phyloP scores from a whole-genome alignment of 345 rosid species.

The Noccaea caerulescens region DNA sequence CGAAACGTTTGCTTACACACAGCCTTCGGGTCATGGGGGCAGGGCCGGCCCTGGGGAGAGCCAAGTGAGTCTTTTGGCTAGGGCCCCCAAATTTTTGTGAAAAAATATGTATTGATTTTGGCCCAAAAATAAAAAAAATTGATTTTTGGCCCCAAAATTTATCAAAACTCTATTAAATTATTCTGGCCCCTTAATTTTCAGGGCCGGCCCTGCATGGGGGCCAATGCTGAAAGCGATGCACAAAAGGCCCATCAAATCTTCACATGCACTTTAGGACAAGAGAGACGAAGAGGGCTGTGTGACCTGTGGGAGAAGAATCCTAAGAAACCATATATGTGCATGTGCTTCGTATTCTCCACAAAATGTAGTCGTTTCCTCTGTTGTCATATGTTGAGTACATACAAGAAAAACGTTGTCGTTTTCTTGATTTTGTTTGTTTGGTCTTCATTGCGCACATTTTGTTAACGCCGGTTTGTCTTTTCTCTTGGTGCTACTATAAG shows the following conservation, averaged over 20 bases:
- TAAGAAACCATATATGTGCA: constrained; percentile 11
- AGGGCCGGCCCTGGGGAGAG: too few species aligned
- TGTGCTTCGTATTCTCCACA: constrained; percentile 29
- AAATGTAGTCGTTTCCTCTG: constrained; percentile 30
- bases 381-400: constrained; percentile 17
- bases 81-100: too few species aligned
- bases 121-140: too few species aligned
- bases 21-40: constrained; percentile 8
- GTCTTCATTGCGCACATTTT: constrained; percentile 22
- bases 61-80: too few species aligned
- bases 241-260: constrained; percentile 32
- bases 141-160: too few species aligned
- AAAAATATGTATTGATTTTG: too few species aligned
- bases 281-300: constrained; percentile 13
- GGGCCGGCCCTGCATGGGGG: too few species aligned
- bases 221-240: constrained; percentile 33
- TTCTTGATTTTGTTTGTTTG: constrained; percentile 23
- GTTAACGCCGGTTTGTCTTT: not conserved
- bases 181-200: too few species aligned
- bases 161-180: too few species aligned
- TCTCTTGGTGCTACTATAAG: not conserved
- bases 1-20: constrained; percentile 31
- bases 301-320: constrained; percentile 39
- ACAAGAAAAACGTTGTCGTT: constrained; percentile 33
- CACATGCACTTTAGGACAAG: constrained; percentile 37